Base-by-base conservation (phyloP, 805 yeast species). In the Trichomonascus vanleenenianus region DNA sequence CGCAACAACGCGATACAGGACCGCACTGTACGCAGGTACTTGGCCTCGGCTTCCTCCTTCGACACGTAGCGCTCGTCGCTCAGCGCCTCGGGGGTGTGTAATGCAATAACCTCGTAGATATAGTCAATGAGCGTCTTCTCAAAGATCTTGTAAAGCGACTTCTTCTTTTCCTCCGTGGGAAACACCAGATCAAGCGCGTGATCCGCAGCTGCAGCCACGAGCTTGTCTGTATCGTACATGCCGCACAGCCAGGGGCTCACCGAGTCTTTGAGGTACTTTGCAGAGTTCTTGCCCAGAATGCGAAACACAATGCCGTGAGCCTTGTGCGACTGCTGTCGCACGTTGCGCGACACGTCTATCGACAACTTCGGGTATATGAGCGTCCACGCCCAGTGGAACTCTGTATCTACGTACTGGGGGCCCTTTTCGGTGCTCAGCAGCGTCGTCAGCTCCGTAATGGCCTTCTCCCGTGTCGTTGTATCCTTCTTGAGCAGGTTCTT, bases 321-420 rank as follows among this genome's bases (percentile, higher is more conserved):
- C 48, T 74, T 77, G 57, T 87, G 95, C 2, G 87, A 61, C 15
- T 71, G 58, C 7, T 65, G 47, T 46, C 97, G 71, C 1, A 87
- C 84, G 11, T 66, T 64, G 51, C 82, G 77, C 2, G 89, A 79
- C 44, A 76, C 77, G 50, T 85, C 93, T 4, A 83, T 70, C 1
- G 93, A 73, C 25, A 89, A 65, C 56, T 87, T 85, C 0, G 96
- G 83, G 56, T 85, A 91, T 16, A 86, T 53, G 61, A 87, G 95
- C 39, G 85, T 71, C 65, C 69, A 69, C 5, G 67, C 95, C 86
- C 85, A 32, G 79, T 74, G 43, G 70, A 72, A n/a, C 74, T 61
- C 15, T 44, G 80, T 84, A 50, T 81, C 81, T n/a, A 69, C 58
- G 12, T 68, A 42, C 14, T 57, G 56, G 2, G 61, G 55, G 1